Evolutionary conservation across 139 green algal species (phyloP), one percentile per base, ranked within the genome.

Genomic region (Micractinium conductrix): DNA sequence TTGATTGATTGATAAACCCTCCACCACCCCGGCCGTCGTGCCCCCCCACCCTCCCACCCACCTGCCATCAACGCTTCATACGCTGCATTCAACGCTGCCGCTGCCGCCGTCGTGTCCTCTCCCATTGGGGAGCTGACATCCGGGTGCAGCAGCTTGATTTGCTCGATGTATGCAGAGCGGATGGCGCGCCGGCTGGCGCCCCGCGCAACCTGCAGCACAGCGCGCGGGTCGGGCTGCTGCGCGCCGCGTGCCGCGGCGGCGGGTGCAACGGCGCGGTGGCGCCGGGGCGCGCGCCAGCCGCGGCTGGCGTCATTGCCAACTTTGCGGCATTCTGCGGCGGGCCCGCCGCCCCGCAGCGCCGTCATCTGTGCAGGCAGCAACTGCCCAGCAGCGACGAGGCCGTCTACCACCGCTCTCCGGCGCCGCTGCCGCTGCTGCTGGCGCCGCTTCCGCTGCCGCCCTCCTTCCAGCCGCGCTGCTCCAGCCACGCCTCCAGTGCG

Each of bases 61-160:
- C 80, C 80, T 58, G 67, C 53, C 53, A 89, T 74, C 6, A 89
- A 19, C 28, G 1, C 1, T 2, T 65, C 62, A 71, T 94, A 94
- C 1, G 91, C 91, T 1, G 84, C 75, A 50, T 92, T 93, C 2
- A 94, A 50, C 19, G 43, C 40, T 1, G 75, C 78, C 24, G 91
- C 87, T 42, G 67, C 60, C 14, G n/a, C 73, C 0, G 90, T 92
- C 22, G 88, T 89, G 83, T 91, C 90, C 30, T 86, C 35, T 28
- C 87, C 88, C 10, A n/a, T n/a, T n/a, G 42, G 28, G 14, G 45
- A 28, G 45, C 80, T 91, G 10, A 94, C 74, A 35, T 94, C 91
- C 16, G 91, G 91, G 65, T 94, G 91, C 30, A 93, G 69, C 72
- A 87, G 30, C 74, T 92, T 92, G 33, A 94, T 93, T n/a, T 84